phyloP scores from a whole-genome alignment of 169 alveolate species.

The Cryptosporidium ryanae region DNA sequence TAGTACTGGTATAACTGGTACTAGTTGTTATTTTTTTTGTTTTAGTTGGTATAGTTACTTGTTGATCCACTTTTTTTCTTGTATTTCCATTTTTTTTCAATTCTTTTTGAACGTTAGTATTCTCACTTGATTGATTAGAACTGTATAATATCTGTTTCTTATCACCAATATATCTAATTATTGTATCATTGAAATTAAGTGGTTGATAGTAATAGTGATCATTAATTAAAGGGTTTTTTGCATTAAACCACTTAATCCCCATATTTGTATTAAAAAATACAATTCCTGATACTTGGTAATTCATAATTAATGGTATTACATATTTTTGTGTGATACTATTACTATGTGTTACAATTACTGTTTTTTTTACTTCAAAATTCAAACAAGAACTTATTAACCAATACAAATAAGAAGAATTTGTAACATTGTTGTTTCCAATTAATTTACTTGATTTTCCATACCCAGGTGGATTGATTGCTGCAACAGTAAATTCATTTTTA shows the following conservation, averaged over 20 bases:
- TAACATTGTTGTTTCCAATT: neutral
- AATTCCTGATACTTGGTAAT: constrained; percentile 58
- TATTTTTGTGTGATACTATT: constrained; percentile 62
- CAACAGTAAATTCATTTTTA: constrained; percentile 32
- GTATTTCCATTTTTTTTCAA: neutral
- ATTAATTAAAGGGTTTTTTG: constrained; percentile 56
- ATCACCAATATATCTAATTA: constrained; percentile 72
- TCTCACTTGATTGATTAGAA: neutral
- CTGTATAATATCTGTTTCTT: constrained; percentile 19
- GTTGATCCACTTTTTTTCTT: neutral
- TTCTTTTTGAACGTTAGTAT: neutral
- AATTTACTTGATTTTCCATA: constrained; percentile 41
- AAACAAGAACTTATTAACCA: constrained; percentile 49
- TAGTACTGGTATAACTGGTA: neutral
- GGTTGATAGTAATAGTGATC: constrained; percentile 68
- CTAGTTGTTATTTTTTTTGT: neutral
- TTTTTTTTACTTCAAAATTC: constrained; percentile 24
- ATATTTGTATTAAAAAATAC: constrained; percentile 72
- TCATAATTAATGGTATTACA: constrained; percentile 71
- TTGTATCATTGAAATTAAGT: constrained; percentile 33
- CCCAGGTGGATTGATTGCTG: constrained; percentile 59
- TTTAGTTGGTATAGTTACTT: constrained; percentile 2
- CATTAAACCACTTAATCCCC: constrained; percentile 75
- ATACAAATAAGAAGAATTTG: constrained; percentile 39
- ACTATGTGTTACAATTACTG: constrained; percentile 57